Percentiles rank a stretch among this genome's conserved stretches.
phyloP scores from a whole-genome alignment of 1,139 yeast species.

The Diutina ranongensis region DNA sequence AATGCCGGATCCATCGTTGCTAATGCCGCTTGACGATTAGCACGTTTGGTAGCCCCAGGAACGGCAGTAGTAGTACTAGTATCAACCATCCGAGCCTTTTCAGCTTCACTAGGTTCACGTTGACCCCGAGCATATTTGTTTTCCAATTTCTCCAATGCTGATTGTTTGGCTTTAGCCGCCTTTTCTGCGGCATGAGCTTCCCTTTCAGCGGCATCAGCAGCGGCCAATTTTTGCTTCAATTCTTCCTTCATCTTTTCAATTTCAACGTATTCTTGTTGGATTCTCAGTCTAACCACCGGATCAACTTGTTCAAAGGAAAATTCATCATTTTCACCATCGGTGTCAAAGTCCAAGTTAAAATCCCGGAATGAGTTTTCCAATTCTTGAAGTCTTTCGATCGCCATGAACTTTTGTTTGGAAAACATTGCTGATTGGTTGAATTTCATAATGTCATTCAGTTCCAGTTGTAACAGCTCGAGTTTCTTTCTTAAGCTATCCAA shows the following conservation, averaged over 20 bases:
- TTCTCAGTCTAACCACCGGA: slow-evolving; percentile 23
- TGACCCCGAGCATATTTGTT: slow-evolving; percentile 40
- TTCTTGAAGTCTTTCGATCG: slow-evolving; percentile 56
- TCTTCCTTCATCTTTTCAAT: slow-evolving; percentile 35
- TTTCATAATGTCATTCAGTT: slow-evolving; percentile 65
- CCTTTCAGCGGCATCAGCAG: not conserved
- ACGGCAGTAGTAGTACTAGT: too few relatives aligned
- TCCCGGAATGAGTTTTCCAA: slow-evolving; percentile 50
- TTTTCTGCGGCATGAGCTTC: not conserved
- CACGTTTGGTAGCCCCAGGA: slow-evolving; percentile 14
- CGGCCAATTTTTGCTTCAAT: slow-evolving; percentile 14
- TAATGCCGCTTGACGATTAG: slow-evolving; percentile 23
- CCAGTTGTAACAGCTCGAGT: slow-evolving; percentile 50
- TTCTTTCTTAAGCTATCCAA: slow-evolving; percentile 46
- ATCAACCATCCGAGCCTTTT: slow-evolving; percentile 8
- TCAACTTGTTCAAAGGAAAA: slow-evolving; percentile 18
- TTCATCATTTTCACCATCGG: slow-evolving; percentile 13
- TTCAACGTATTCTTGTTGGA: slow-evolving; percentile 34
- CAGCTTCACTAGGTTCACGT: slow-evolving; percentile 11
- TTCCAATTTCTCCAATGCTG: slow-evolving; percentile 25
- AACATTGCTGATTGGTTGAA: slow-evolving; percentile 46
- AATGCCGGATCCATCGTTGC: slow-evolving; percentile 41
- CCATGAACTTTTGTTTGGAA: slow-evolving; percentile 46
- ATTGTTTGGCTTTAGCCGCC: not conserved
- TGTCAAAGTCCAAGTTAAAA: slow-evolving; percentile 43